Base-by-base conservation (phyloP, 75 land plant genomes). In the Isoetes taiwanensis region DNA sequence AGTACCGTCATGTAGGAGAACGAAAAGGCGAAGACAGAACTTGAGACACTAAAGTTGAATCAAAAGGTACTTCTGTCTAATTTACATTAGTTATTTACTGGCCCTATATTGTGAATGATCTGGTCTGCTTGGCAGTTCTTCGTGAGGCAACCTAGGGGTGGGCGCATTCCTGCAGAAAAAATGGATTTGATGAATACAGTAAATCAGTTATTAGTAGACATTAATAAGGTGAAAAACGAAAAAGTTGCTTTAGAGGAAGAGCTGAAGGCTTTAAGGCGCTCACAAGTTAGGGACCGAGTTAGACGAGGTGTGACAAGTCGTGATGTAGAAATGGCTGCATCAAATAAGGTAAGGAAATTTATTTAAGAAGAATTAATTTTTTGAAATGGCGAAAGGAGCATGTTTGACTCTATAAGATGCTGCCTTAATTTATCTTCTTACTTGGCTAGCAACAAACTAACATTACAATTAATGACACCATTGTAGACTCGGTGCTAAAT, bases 161-260 rank as follows among this genome's bases (percentile, higher is more conserved):
- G 74, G 11, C 74, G 74, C 3, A 65, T 71, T n/a, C 69, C 74
- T 39, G 46, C 56, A 30, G 74, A 71, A 57, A 71, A 71, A 29
- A 65, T 71, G 74, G 74, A 71, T 32, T 41, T 71, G 57, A 71
- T 71, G 57, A 71, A 71, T 64, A 71, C 74, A 30, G 68, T 71
- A 26, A 71, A 71, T 50, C 74, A 71, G 30, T 52, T 71, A 41
- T 30, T 71, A 57, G 25, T 59, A 25, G 74, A 71, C 28, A 58
- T 64, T 26, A 65, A 66, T 61, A 71, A 71, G 57, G 28, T 65
- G 14, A 64, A 66, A 43, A 57, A 40, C 6, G 74, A 71, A 31
- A 71, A 71, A 41, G 68, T 64, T 28, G 68, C 67, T 20, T 30
- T 71, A 20, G 74, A 64, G 50, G 74, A 71, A 39, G 74, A 71